Base-by-base conservation (phyloP, 441 rosid genomes). In the Lepidium campestre region DNA sequence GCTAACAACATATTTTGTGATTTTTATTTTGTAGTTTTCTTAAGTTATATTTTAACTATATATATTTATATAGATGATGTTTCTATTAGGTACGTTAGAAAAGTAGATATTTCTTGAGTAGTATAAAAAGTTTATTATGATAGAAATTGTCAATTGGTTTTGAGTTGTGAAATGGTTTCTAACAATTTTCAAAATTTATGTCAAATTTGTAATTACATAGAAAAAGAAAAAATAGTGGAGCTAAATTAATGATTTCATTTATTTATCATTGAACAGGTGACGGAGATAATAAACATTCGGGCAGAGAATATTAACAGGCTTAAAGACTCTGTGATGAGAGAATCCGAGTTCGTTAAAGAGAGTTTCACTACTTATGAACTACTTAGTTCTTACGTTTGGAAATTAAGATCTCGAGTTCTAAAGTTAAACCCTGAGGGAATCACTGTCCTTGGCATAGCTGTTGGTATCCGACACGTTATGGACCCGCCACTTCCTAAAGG, bases 321-420 rank as follows among this genome's bases (percentile, higher is more conserved):
- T 10, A 79, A 80, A 72, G 49, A 18, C 6, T 12, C 42, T 6
- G 15, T 77, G 47, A 45, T 60, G 58, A 65, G 70, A 10, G 76
- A 77, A 42, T 56, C 25, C 18, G 59, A 37, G 9, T 62, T 23
- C 14, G 32, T 23, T 9, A 8, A 13, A 22, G 27, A 68, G 19
- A 59, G 15, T 59, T 50, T 58, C 42, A 77, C 87, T 2, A 79
- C 83, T 1, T 22, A 70, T 25, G 87, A 83, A 69, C 73, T 71
- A 9, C 71, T 83, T 14, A 74, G 75, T 35, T 78, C 82, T 44
- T 77, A 70, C 52, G 15, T 77, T n/a, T 83, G 87, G 87, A 71
- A 81, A 29, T 36, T 78, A 60, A 79, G 85, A 47, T 62, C 72
- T 20, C 60, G 74, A 72, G 82, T 83, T 9, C 68, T 83, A 20